Conservation (phyloP, 768 basidiomycete genomes). For the Termitomyces sp. region DNA sequence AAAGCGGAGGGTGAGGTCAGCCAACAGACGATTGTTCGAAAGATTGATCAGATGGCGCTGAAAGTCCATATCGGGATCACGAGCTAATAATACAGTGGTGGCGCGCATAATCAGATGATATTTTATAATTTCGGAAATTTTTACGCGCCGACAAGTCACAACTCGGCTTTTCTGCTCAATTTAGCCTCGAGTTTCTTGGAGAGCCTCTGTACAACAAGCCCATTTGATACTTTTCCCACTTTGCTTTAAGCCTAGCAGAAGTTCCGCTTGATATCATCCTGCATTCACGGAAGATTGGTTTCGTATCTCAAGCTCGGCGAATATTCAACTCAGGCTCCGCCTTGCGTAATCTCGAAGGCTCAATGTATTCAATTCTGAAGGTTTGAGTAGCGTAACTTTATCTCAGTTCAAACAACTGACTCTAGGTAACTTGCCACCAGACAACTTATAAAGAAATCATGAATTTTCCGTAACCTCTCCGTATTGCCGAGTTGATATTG, state of each 20-base stretch:
- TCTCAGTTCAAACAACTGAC: too few species aligned
- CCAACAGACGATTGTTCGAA: neutral
- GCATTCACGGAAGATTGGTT: neutral
- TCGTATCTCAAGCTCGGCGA: neutral
- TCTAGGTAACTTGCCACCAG: neutral
- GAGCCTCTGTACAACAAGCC: neutral
- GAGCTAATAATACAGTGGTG: too few species aligned
- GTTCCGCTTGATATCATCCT: neutral
- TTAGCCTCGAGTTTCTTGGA: too few species aligned
- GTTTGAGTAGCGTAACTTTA: neutral
- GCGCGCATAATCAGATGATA: too few species aligned
- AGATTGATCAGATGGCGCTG: neutral
- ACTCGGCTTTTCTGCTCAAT: too few species aligned
- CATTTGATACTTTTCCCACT: neutral
- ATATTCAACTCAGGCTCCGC: neutral
- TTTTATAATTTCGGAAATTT: too few species aligned
- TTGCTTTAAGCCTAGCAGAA: neutral
- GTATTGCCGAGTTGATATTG: neutral
- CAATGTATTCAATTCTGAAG: too few species aligned
- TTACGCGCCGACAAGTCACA: too few species aligned
- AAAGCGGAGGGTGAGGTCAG: slow-evolving; percentile 7
- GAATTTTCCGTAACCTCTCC: neutral
- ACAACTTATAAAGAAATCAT: too few species aligned
- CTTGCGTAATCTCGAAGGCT: neutral
- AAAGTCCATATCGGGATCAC: too few species aligned